Base-by-base conservation (phyloP, 768 basidiomycete genomes). In the Rhodosporidiobolus sp. region DNA sequence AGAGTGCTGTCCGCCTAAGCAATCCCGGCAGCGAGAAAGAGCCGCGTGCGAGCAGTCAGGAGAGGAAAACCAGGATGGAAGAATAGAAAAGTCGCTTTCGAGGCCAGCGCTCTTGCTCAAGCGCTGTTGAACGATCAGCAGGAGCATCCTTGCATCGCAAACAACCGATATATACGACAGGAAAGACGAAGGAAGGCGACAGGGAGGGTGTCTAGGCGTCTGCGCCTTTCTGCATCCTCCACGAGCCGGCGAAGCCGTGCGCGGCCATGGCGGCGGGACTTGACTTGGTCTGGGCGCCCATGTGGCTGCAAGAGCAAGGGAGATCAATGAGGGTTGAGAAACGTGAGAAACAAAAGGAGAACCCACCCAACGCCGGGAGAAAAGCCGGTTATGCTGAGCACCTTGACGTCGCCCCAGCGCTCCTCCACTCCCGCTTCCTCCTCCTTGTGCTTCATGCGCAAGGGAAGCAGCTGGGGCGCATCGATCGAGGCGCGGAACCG, bases 301-400 rank as follows among this genome's bases (percentile, higher is more conserved):
- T 79, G 34, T 77, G 72, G 0, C 67, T 72, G 55, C 5, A n/a
- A 46, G 26, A n/a, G 19, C 14, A 45, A 11, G 24, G 34, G 34
- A 20, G 32, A 2, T 20, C 7, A 10, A 9, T 5, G 30, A 22
- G 3, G 30, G 4, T 2, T 32, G 32, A 38, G 22, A 9, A 19
- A 38, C 9, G 16, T 26, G 43, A 45, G 26, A 28, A 14, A 4
- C 8, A 38, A 26, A n/a, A 64, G 38, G 11, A 3, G 22, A 65
- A 54, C 64, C 28, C 24, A 67, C 46, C 79, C 79, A n/a, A 81
- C 79, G 6, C 79, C 80, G 6, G 81, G 81, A 35, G 77, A 76
- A 75, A 81, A 81, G 4, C 79, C 81, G 1, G 80, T 81, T 10
- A 81, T 80, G 26, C 82, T 81, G 16, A 84, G 73, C 17, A 84